Base-by-base conservation (phyloP, 179 eudicot genomes). In the Amaranthus tricolor region DNA sequence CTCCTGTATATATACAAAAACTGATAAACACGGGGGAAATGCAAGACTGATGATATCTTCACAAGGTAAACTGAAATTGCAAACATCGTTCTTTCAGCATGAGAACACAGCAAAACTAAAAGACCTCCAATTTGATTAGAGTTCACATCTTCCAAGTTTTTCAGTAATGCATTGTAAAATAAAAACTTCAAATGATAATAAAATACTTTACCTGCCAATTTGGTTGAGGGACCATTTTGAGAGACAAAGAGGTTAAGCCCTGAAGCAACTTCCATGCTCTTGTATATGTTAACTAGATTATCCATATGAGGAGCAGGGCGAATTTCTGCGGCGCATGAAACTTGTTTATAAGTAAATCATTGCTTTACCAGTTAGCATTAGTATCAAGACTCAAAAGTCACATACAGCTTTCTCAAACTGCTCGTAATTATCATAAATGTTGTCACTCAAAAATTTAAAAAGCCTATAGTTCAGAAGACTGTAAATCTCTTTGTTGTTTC, bases 291-390 rank as follows among this genome's bases (percentile, higher is more conserved):
- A 61, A 93, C 98, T 72, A 95, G 81, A 76, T 81, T 95, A 74
- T 95, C 98, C 99, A 95, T 95, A 75, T 95, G 99, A 66, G 97
- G 99, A 80, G 97, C 96, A 31, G 96, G 96, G 6, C 98, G 93
- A 73, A 95, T 83, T 88, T 95, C 99, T 95, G 83, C 67, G 84
- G 20, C 13, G 54, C 21, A 44, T 17, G 40, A 48, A 50, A 17
- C 71, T 68, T 45, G 40, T 50, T 68, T 20, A 68, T n/a, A 19
- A 16, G 56, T 48, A 62, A 68, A 21, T 31, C 31, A 31, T 52
- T 53, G 47, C 5, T 40, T 13, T 16, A 51, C 49, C 54, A 31
- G 11, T 14, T 17, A 15, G 40, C 60, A 68, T 12, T 3, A 53
- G 40, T 31, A 31, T 31, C 40, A 31, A 31, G 40, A 15, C 19